Conservation (phyloP, 768 basidiomycete species). For the Tricholoma sp. region DNA sequence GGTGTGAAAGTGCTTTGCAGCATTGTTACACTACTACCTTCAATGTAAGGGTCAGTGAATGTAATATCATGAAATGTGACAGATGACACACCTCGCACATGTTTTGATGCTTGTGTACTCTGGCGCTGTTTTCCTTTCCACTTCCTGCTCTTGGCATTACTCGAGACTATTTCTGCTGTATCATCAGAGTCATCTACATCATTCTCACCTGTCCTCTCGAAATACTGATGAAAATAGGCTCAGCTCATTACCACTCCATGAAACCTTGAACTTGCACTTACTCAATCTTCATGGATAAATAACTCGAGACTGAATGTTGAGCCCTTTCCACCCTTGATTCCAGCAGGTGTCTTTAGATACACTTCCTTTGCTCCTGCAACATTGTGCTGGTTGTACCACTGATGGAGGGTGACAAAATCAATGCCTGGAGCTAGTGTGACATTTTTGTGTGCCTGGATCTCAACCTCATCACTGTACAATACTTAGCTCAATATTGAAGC, state of each 20-base stretch:
- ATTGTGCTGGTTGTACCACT: not conserved
- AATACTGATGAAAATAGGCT: too few relatives aligned
- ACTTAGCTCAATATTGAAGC: not conserved
- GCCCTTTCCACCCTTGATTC: conserved; percentile 1
- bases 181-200: too few relatives aligned
- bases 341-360: conserved; percentile 1
- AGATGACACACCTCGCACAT: too few relatives aligned
- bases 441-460: not conserved
- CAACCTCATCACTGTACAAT: not conserved
- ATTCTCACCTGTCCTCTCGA: too few relatives aligned
- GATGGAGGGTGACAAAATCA: not conserved
- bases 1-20: too few relatives aligned
- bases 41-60: too few relatives aligned
- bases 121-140: too few relatives aligned
- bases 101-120: too few relatives aligned
- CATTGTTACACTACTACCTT: too few relatives aligned
- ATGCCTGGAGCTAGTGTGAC: not conserved
- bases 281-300: not conserved
- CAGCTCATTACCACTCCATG: not conserved
- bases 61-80: too few relatives aligned
- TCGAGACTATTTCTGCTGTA: too few relatives aligned
- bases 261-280: not conserved
- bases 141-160: too few relatives aligned
- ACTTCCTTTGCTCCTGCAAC: not conserved
- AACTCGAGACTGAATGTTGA: not conserved